Conservation (phyloP, 1,284 basidiomycete genomes). For the Cryptococcus depauperatus region DNA sequence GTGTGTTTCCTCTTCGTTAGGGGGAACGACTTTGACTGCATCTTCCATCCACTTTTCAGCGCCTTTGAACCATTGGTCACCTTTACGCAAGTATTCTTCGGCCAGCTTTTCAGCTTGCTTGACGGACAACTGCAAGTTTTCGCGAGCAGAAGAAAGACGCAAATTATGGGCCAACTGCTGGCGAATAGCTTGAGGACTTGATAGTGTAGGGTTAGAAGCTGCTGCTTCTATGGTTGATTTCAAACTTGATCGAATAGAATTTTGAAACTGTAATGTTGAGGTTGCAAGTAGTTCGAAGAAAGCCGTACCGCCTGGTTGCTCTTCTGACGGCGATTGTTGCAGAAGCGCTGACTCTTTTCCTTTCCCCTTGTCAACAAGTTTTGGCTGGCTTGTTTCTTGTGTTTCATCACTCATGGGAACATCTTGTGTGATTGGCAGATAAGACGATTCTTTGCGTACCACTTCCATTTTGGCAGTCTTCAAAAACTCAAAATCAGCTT, state of each 20-base stretch:
- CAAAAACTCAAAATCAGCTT: conserved; percentile 58
- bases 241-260: conserved; percentile 51
- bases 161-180: conserved; percentile 61
- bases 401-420: neutral
- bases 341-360: conserved; percentile 22
- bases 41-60: conserved; percentile 55
- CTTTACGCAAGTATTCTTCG: conserved; percentile 55
- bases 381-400: neutral
- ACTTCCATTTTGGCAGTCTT: conserved; percentile 41
- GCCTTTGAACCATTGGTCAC: conserved; percentile 59
- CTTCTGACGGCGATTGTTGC: conserved; percentile 1
- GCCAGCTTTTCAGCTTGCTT: conserved; percentile 76
- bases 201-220: conserved; percentile 43
- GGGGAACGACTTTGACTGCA: conserved; percentile 84
- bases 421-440: conserved; percentile 3
- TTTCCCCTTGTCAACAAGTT: conserved; percentile 24
- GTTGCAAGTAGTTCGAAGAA: conserved; percentile 29
- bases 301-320: conserved; percentile 12
- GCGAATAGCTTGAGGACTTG: conserved; percentile 49
- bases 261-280: conserved; percentile 33
- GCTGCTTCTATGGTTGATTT: conserved; percentile 57
- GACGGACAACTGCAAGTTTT: conserved; percentile 45
- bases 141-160: conserved; percentile 43
- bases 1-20: conserved; percentile 50
- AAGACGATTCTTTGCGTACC: conserved; percentile 29